phyloP scores from a whole-genome alignment of 225 moss, liverwort and hornwort genomes.

The Pleurozium schreberi region DNA sequence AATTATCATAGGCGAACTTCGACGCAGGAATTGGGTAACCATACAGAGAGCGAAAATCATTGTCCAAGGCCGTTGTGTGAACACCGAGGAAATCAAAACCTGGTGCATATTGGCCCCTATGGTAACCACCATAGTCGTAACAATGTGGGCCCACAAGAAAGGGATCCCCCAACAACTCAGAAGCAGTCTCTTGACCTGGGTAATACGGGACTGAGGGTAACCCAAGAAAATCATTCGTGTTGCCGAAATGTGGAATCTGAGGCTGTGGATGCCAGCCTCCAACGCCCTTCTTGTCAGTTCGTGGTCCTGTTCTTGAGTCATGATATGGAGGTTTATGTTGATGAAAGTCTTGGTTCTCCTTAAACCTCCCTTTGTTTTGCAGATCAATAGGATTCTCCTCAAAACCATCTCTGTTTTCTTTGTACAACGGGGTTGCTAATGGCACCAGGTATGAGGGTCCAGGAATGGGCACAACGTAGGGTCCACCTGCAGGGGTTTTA shows the following conservation, averaged over 20 bases:
- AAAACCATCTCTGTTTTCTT: conserved; percentile 29
- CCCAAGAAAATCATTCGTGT: conserved; percentile 22
- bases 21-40: conserved; percentile 10
- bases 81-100: conserved; percentile 25
- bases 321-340: conserved; percentile 18
- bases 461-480: conserved; percentile 13
- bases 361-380: conserved; percentile 15
- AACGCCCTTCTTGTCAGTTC: conserved; percentile 26
- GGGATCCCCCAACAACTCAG: conserved; percentile 21
- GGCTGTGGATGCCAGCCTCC: conserved; percentile 28
- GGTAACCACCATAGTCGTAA: conserved; percentile 27
- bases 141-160: conserved; percentile 11
- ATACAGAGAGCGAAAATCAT: conserved; percentile 18
- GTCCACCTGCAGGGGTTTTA: conserved; percentile 15
- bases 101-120: conserved; percentile 19
- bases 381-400: conserved; percentile 16
- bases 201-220: conserved; percentile 21
- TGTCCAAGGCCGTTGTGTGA: conserved; percentile 14
- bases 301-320: conserved; percentile 20
- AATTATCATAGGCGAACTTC: conserved; percentile 1
- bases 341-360: conserved; percentile 18
- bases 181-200: conserved; percentile 16
- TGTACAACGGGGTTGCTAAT: conserved; percentile 13
- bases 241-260: conserved; percentile 30
- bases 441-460: conserved; percentile 30